Base-by-base conservation (phyloP, 2,329 filamentous ascomycete species). In the Cercospora sp. region DNA sequence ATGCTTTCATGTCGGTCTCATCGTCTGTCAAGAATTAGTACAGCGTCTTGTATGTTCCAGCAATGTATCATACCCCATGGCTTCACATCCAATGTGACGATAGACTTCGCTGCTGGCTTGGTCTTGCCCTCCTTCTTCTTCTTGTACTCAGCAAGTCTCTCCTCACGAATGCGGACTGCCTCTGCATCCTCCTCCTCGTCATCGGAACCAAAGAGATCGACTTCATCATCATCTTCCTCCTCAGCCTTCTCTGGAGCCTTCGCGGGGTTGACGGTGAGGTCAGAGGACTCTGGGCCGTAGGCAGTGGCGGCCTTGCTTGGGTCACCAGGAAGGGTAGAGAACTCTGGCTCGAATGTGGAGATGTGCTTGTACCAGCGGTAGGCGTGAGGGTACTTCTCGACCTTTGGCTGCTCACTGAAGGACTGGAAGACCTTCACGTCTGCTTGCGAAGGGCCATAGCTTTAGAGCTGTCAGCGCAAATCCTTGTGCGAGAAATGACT, bases 341-440 rank as follows among this genome's bases (percentile, higher is more conserved):
- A 98, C 83, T 98, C 94, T 75, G 91, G 87, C 87, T 96, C 90
- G 86, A 92, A 97, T 77, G 91, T 91, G 82, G 91, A 89, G 80
- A 97, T 92, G 89, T 99, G 94, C 89, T 96, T 97, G 90, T 97
- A 97, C 95, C 95, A 99, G 83, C 95, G 91, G 80, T 92, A 93
- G 79, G 91, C 93, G 85, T 97, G 87, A 79, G 94, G 93, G 89
- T 91, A 97, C 87, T 97, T 97, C 82, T 87, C 86, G 78, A 91
- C 88, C 75, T 91, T 89, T 77, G 95, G 95, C 69, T 88, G 83
- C 76, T 86, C 83, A 79, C 86, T 89, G 81, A 97, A 83, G 79
- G 91, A 91, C 89, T 98, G 97, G 91, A 91, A 98, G 85, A 89
- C 89, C 83, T 91, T 91, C 79, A 96, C 94, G 86, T 99, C 95